A percentile compares a stretch with the other conserved stretches of the same genome.
Evolutionary conservation across 139 green algal species (phyloP).

Genomic region (Tetraselmis striata): DNA sequence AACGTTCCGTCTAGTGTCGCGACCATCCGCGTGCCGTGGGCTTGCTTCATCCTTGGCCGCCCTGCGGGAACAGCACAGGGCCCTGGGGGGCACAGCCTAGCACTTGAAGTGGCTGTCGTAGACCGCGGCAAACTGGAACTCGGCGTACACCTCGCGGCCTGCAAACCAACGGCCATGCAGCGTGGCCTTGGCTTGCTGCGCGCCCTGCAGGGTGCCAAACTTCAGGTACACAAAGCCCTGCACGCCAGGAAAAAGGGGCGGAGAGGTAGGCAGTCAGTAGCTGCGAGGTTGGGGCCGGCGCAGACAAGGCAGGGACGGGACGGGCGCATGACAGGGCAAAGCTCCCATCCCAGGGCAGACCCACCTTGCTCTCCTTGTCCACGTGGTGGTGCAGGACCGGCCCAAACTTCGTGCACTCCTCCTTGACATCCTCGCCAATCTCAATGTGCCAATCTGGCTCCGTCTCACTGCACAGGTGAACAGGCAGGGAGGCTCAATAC

Average conservation of each 20-base stretch:
- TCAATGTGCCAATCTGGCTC: slow-evolving; percentile 80
- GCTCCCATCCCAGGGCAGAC: neutral
- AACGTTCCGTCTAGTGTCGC: too few relatives aligned
- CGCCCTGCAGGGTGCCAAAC: slow-evolving; percentile 49
- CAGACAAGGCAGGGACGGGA: too few relatives aligned
- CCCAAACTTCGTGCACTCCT: slow-evolving; percentile 89
- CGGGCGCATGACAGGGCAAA: too few relatives aligned
- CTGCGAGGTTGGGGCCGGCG: too few relatives aligned
- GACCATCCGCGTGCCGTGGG: too few relatives aligned
- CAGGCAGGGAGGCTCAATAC: too few relatives aligned
- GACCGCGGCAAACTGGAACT: slow-evolving; percentile 76
- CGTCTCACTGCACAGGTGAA: slow-evolving; percentile 58
- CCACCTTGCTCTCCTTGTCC: slow-evolving; percentile 71
- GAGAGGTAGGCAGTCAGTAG: too few relatives aligned
- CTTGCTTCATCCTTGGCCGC: too few relatives aligned
- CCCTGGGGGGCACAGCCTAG: slow-evolving; percentile 9
- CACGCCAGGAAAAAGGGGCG: slow-evolving; percentile 1
- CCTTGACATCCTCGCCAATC: slow-evolving; percentile 75
- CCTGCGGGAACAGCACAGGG: too few relatives aligned
- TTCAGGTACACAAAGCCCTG: slow-evolving; percentile 93
- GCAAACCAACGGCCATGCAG: slow-evolving; percentile 88
- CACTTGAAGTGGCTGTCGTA: slow-evolving; percentile 67
- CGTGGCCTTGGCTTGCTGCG: slow-evolving; percentile 57
- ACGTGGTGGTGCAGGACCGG: slow-evolving; percentile 71
- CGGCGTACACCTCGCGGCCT: slow-evolving; percentile 36